These are phyloP conservation scores for Amanita molliuscula DNA, from an alignment of 768 basidiomycete species.

Conservation along the genomic window DNA sequence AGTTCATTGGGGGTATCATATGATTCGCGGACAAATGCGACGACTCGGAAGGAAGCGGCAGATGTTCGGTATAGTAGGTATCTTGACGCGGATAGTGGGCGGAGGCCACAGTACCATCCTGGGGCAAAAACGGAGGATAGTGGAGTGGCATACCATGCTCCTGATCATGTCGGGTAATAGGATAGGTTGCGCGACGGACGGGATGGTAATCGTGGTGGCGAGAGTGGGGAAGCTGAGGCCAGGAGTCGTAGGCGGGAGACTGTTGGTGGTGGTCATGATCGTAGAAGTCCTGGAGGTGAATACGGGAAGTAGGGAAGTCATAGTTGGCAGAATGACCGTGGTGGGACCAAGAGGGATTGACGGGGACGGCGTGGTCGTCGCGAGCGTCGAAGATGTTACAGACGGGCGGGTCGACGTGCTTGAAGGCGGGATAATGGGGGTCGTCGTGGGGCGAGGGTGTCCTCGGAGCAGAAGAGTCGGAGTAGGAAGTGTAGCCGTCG, in stretches of 20 bases:
- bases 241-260: slow-evolving; percentile 1
- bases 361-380: slow-evolving; percentile 25
- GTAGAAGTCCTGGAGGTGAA: slow-evolving; percentile 64
- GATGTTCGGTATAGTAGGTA: slow-evolving; percentile 23
- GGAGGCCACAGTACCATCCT: slow-evolving; percentile 31
- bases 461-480: slow-evolving; percentile 60
- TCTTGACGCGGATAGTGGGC: slow-evolving; percentile 25
- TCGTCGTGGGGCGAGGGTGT: slow-evolving; percentile 55
- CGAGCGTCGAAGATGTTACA: slow-evolving; percentile 41
- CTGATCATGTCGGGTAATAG: slow-evolving; percentile 66
- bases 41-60: slow-evolving; percentile 17
- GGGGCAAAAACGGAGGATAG: slow-evolving; percentile 31
- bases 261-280: slow-evolving; percentile 27
- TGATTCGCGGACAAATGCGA: slow-evolving; percentile 23
- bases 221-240: slow-evolving; percentile 17
- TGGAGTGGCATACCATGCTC: slow-evolving; percentile 31
- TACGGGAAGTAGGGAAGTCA: slow-evolving; percentile 31
- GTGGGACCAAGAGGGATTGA: slow-evolving; percentile 1
- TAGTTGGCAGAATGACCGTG: slow-evolving; percentile 12
- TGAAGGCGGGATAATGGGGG: slow-evolving; percentile 18
- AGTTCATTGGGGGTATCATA: slow-evolving; percentile 24
- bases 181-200: slow-evolving; percentile 63
- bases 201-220: slow-evolving; percentile 35
- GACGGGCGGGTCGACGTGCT: slow-evolving; percentile 32
- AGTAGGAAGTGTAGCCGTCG: slow-evolving; percentile 55